A percentile compares a stretch with the other conserved stretches of the same genome.
Conservation (phyloP, 192 early-diverging fungal species). For the Rhizophagus sp. region DNA sequence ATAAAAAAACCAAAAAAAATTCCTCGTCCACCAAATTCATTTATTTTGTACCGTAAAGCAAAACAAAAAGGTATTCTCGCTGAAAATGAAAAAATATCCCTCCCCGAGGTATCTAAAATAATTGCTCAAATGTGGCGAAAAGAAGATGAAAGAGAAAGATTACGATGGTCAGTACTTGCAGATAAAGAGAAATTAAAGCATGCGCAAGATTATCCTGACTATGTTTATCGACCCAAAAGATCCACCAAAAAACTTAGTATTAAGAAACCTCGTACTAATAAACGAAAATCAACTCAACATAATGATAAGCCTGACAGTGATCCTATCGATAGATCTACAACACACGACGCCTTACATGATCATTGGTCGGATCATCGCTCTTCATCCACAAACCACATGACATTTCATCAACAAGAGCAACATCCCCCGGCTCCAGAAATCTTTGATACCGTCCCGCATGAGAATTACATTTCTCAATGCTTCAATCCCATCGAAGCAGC, state of each 20-base stretch:
- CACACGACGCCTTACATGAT: background rate
- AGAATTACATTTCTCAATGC: background rate
- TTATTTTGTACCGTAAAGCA: constrained; percentile 14
- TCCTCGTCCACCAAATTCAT: constrained; percentile 30
- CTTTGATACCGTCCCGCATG: background rate
- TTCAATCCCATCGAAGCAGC: background rate
- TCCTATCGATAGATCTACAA: no score
- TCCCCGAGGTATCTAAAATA: constrained; percentile 15
- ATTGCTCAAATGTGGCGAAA: constrained; percentile 22
- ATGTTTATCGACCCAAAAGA: constrained; percentile 28
- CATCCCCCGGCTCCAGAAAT: background rate
- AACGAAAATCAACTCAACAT: background rate
- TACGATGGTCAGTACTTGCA: constrained; percentile 20
- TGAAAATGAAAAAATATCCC: constrained; percentile 11
- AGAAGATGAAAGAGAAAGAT: constrained; percentile 22
- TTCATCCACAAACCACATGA: background rate
- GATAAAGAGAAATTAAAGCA: constrained; percentile 21
- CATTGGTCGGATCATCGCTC: no score
- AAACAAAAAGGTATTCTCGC: constrained; percentile 15
- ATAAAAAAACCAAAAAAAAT: constrained; percentile 18
- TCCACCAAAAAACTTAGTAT: constrained; percentile 5
- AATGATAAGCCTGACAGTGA: no score
- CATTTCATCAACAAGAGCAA: background rate
- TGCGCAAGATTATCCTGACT: constrained; percentile 27
- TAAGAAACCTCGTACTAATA: constrained; percentile 16